Base-by-base conservation (phyloP, 2,329 filamentous ascomycete genomes). In the Clonostachys chloroleuca region DNA sequence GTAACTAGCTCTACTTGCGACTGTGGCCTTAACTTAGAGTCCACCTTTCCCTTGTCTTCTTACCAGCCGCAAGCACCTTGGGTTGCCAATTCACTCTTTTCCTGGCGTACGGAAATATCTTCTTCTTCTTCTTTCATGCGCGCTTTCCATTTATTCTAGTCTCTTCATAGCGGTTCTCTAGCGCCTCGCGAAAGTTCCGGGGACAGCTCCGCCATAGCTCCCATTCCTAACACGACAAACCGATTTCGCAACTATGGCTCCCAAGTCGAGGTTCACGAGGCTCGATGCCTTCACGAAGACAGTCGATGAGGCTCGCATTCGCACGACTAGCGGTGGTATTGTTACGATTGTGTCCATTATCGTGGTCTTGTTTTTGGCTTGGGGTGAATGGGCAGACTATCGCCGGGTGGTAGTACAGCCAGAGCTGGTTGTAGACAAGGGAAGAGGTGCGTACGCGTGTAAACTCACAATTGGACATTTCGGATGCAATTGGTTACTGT, bases 281-380 rank as follows among this genome's bases (percentile, higher is more conserved):
- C 89, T 99, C 54, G 94, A 99, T 70, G 94, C 94, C 78, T 99
- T 99, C 67, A 96, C 92, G 45, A 99, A 99, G 73, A 99, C 94
- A 12, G 94, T 99, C 58, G 94, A 99, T 68, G 94, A 99, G 83
- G 94, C 95, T 56, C 84, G 94, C 59, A 84, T 99, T 64, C 87
- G 95, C 60, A 99, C 94, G 34, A 96, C 92, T 7, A 96, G 91
- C 4, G 94, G 94, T 55, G 94, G 94, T 56, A 83, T 99, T 57
- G 90, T 99, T 60, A 99, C 94, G 47, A 91, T 99, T 59, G 80
- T 86, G 55, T 96, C 92, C 51, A 75, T 99, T 59, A 66, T 99
- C 44, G 80, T 96, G 46, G 90, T 99, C 47, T 63, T 97, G 41
- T 96, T 87, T 68, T 79, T 99, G 56, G 80, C 91, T 24, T 92